Percentiles rank a stretch among this genome's conserved stretches.
phyloP scores from a whole-genome alignment of 306 rosid genomes.

The Psophocarpus tetragonolobus region DNA sequence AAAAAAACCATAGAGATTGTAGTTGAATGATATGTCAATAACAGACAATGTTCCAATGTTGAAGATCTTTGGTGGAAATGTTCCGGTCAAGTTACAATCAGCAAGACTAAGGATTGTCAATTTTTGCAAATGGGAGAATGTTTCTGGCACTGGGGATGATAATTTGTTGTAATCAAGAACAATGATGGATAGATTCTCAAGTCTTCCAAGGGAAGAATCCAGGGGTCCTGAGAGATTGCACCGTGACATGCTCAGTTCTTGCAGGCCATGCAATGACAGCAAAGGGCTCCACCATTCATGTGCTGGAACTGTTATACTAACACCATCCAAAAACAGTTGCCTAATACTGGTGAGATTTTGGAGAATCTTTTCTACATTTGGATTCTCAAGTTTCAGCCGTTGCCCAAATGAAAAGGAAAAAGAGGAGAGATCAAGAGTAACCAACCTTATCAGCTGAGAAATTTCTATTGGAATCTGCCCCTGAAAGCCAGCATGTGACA shows the following conservation, averaged over 20 bases:
- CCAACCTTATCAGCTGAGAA: no score
- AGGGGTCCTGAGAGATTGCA: constrained; percentile 34
- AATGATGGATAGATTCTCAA: constrained; percentile 11
- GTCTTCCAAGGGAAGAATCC: background rate
- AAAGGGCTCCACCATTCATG: constrained; percentile 45
- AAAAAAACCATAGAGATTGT: background rate
- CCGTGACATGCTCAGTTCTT: constrained; percentile 1
- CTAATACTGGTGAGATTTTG: constrained; percentile 33
- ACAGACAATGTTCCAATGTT: background rate
- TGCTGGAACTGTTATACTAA: constrained; percentile 41
- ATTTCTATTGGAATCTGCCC: background rate
- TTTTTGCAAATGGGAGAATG: no score
- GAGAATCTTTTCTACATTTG: constrained; percentile 16
- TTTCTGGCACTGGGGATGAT: no score
- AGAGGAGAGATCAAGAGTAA: no score
- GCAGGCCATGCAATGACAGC: background rate
- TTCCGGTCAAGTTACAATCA: background rate
- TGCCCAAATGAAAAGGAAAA: background rate
- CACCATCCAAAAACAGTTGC: constrained; percentile 40
- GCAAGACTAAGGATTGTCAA: background rate
- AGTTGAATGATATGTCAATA: background rate
- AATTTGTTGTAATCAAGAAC: background rate
- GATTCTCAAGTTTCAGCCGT: constrained; percentile 9
- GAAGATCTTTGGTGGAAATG: constrained; percentile 18
- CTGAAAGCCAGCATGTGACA: background rate